phyloP scores from a whole-genome alignment of 495 filamentous ascomycete species.

The Penicillium ochrochloron region DNA sequence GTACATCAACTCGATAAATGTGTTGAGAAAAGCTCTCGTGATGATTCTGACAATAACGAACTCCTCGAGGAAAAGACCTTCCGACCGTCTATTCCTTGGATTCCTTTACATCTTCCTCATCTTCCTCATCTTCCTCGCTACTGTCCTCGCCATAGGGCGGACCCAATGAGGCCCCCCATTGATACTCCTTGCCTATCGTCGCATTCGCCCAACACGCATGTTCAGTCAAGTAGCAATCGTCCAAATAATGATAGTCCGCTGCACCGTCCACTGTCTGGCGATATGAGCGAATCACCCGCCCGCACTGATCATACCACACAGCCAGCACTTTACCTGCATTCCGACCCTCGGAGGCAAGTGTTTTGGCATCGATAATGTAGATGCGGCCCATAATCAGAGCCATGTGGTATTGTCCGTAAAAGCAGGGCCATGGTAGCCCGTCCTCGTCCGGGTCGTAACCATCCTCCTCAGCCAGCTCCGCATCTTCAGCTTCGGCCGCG shows the following conservation, averaged over 20 bases:
- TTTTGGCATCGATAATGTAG: conserved; percentile 17
- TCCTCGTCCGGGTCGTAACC: conserved; percentile 15
- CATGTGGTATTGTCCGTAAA: conserved; percentile 7
- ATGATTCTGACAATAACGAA: no score
- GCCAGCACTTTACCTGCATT: conserved; percentile 18
- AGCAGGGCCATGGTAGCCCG: conserved; percentile 1
- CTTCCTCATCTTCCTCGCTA: neutral
- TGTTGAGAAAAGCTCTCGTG: no score
- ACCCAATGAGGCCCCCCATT: conserved; percentile 9
- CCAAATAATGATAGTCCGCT: neutral
- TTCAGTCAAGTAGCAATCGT: conserved; percentile 4
- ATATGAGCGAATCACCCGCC: conserved; percentile 14
- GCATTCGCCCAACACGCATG: conserved; percentile 8
- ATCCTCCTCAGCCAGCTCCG: conserved; percentile 8
- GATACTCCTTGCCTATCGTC: conserved; percentile 12
- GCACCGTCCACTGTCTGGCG: conserved; percentile 5
- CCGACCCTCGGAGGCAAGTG: conserved; percentile 15
- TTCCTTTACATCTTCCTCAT: neutral
- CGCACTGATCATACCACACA: conserved; percentile 17
- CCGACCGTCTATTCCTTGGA: no score
- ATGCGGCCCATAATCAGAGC: conserved; percentile 2
- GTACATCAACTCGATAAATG: no score
- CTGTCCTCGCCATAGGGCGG: conserved; percentile 3
- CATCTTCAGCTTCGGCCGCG: neutral
- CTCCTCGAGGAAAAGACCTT: no score